Evolutionary conservation across 2,329 filamentous ascomycete species (phyloP), one percentile per base, ranked within the genome.

Genomic region (Talaromyces funiculosus): DNA sequence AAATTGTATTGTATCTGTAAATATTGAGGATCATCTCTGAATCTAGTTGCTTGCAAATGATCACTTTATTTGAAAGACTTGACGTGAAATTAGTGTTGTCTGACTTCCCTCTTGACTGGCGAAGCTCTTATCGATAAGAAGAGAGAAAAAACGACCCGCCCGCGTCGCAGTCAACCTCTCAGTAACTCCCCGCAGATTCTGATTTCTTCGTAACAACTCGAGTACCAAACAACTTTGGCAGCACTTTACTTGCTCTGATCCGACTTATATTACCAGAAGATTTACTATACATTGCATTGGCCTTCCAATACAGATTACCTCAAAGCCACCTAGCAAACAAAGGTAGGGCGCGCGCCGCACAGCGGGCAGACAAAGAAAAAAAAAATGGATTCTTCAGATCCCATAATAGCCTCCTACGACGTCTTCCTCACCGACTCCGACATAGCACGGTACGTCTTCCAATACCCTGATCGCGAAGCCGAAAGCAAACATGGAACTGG

Each of bases 341-440:
- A n/a, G n/a, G n/a, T n/a, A n/a, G n/a, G n/a, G 42, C 42, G 12
- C 20, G 42, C 42, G 22, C 51, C 51, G 14, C 20, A 35, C 51
- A 29, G 9, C 51, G 16, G 18, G 3, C 31, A 9, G 31, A 8
- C 8, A 33, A 10, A n/a, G 3, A 24, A 22, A 33, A 24, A 53
- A 10, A 62, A 33, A 40, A 62, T 69, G 67, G 61, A 62, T 51
- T 74, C 82, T 51, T 74, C 82, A 20, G 89, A 92, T 69, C 89
- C 89, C 58, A 82, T 92, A 65, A 81, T 88, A 57, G 82, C 86
- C 43, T 86, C 83, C 64, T 97, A 96, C 82, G 85, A 90, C 71
- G 86, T 97, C 74, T 93, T 88, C 77, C 86, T 96, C 71, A 96
- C 92, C 67, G 88, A 90, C 22, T 78, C 82, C 20, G 83, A 89